A percentile compares a stretch with the other conserved stretches of the same genome.
phyloP scores from a whole-genome alignment of 1,139 yeast genomes.

The Hyphopichia khmerensis region DNA sequence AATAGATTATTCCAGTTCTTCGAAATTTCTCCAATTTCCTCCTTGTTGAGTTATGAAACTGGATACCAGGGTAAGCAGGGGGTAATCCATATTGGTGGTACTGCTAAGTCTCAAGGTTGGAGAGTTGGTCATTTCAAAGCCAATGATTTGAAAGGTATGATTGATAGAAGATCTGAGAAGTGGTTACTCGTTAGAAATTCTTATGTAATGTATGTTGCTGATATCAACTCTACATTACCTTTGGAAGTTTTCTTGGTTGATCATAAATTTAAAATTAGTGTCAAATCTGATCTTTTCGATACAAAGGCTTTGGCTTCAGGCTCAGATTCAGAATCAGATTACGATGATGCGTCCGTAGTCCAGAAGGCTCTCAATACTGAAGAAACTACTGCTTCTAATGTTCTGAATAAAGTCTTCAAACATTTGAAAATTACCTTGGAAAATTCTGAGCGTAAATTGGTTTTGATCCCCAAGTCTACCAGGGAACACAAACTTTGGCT shows the following conservation, averaged over 20 bases:
- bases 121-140: slow-evolving; percentile 86
- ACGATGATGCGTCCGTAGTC: slow-evolving; percentile 38
- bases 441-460: slow-evolving; percentile 76
- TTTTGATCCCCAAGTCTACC: slow-evolving; percentile 70
- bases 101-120: slow-evolving; percentile 93
- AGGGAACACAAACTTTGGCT: slow-evolving; percentile 77
- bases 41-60: slow-evolving; percentile 78
- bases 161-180: slow-evolving; percentile 83
- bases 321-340: slow-evolving; percentile 46
- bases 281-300: slow-evolving; percentile 38
- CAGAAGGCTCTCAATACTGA: slow-evolving; percentile 24
- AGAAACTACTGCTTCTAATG: slow-evolving; percentile 23
- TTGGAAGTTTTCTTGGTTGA: slow-evolving; percentile 90
- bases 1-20: slow-evolving; percentile 81
- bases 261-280: slow-evolving; percentile 56
- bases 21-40: slow-evolving; percentile 86
- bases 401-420: slow-evolving; percentile 31
- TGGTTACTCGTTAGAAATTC: slow-evolving; percentile 90
- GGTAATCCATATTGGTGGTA: slow-evolving; percentile 70
- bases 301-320: slow-evolving; percentile 12
- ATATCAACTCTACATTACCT: slow-evolving; percentile 82
- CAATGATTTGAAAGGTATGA: slow-evolving; percentile 79
- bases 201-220: slow-evolving; percentile 81
- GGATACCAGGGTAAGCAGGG: slow-evolving; percentile 91
- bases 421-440: slow-evolving; percentile 64